Conservation (phyloP, 257 asterid species). For the Cynanchum wilfordii region DNA sequence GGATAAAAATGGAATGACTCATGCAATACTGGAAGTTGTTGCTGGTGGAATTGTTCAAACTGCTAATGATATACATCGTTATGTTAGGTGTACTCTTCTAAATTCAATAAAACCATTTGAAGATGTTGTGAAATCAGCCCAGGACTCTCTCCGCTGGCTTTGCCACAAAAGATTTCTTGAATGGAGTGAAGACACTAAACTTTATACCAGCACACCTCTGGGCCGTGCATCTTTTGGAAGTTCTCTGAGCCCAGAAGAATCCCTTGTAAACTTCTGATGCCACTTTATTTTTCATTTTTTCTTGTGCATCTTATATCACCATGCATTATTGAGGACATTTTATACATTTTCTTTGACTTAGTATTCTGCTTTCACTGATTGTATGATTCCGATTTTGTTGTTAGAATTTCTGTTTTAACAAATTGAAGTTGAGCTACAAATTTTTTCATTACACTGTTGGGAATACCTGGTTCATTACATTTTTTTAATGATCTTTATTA, state of each 20-base stretch:
- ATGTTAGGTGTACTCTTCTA: conserved; percentile 95
- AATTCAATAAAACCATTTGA: conserved; percentile 92
- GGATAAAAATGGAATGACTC: conserved; percentile 98
- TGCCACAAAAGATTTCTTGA: conserved; percentile 85
- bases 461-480: background rate
- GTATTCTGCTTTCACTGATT: conserved; percentile 1
- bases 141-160: conserved; percentile 93
- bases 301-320: conserved; percentile 9
- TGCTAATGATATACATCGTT: conserved; percentile 85
- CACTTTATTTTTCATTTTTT: conserved; percentile 12
- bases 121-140: conserved; percentile 95
- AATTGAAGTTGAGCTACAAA: background rate
- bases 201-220: conserved; percentile 88
- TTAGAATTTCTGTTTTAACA: background rate
- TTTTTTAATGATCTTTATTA: conserved; percentile 23
- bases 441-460: background rate
- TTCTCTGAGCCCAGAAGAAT: conserved; percentile 93
- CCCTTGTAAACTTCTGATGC: conserved; percentile 56
- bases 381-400: background rate
- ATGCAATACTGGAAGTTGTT: conserved; percentile 95
- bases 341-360: background rate
- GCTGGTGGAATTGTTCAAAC: conserved; percentile 99
- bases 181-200: conserved; percentile 90
- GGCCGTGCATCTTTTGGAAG: conserved; percentile 99
- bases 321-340: conserved; percentile 2